These are phyloP conservation scores for Asterophora parasitica DNA, from an alignment of 768 basidiomycete genomes.

Conservation along the genomic window DNA sequence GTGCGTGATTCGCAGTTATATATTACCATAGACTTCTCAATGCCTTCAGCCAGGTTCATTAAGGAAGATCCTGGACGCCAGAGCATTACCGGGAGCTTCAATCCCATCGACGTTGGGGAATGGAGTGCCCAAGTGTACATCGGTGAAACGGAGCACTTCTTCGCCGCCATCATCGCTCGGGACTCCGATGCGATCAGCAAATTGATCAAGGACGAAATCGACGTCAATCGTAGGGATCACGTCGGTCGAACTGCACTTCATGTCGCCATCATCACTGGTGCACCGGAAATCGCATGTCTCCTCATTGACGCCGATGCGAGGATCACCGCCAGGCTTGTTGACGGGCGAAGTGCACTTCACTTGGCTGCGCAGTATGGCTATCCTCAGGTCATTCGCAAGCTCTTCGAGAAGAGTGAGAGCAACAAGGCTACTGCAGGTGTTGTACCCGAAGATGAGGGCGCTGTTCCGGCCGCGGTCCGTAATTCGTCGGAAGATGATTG, in stretches of 20 bases:
- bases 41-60: conserved; percentile 39
- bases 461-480: conserved; percentile 20
- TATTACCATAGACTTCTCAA: neutral
- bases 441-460: conserved; percentile 20
- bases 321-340: conserved; percentile 51
- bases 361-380: conserved; percentile 49
- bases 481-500: conserved; percentile 48
- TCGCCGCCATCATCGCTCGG: conserved; percentile 45
- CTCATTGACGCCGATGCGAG: conserved; percentile 53
- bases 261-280: conserved; percentile 45
- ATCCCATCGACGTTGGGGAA: conserved; percentile 62
- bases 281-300: conserved; percentile 40
- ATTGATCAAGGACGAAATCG: conserved; percentile 37
- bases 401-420: conserved; percentile 44
- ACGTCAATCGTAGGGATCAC: conserved; percentile 53
- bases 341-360: conserved; percentile 53
- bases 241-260: conserved; percentile 61
- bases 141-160: conserved; percentile 48
- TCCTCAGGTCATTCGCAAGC: conserved; percentile 37
- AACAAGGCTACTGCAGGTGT: conserved; percentile 30
- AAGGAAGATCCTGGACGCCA: conserved; percentile 59
- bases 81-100: conserved; percentile 57
- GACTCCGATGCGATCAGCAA: conserved; percentile 36
- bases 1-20: conserved; percentile 26
- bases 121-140: conserved; percentile 63